These are phyloP conservation scores for Aristolochia fimbriata DNA, from an alignment of 164 flowering plant genomes.

Conservation along the genomic window DNA sequence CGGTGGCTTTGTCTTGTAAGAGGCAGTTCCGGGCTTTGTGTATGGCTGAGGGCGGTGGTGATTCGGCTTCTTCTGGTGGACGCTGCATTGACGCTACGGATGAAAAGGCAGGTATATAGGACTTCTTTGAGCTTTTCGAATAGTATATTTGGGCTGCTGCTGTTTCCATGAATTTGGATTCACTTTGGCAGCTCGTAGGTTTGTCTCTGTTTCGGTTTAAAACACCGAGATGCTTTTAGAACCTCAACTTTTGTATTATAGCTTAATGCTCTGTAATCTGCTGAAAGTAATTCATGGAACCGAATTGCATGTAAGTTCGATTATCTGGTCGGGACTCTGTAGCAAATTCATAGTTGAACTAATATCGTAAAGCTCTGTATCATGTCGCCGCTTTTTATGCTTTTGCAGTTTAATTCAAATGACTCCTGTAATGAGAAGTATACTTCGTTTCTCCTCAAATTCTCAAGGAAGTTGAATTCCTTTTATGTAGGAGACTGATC, in stretches of 20 bases:
- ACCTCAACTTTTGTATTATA: not conserved
- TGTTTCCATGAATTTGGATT: not conserved
- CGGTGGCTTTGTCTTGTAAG: slow-evolving; percentile 37
- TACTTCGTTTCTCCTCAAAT: not conserved
- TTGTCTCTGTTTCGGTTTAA: not conserved
- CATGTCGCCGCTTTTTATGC: too few species aligned
- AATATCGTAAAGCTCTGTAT: too few species aligned
- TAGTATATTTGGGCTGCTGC: too few species aligned
- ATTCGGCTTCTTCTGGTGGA: slow-evolving; percentile 30
- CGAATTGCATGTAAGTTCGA: too few species aligned
- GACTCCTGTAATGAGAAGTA: not conserved
- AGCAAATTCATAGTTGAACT: too few species aligned
- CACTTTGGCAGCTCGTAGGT: not conserved
- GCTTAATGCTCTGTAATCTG: not conserved
- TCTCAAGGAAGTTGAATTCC: too few species aligned
- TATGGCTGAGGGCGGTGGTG: slow-evolving; percentile 28
- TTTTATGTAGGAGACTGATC: slow-evolving; percentile 31
- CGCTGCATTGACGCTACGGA: slow-evolving; percentile 38
- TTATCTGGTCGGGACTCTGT: too few species aligned
- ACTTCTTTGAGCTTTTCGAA: too few species aligned
- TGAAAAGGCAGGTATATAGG: slow-evolving; percentile 45
- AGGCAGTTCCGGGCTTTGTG: slow-evolving; percentile 28
- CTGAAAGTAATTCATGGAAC: not conserved
- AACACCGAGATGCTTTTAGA: not conserved
- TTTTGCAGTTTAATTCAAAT: not conserved